phyloP scores from a whole-genome alignment of 2,329 filamentous ascomycete species.

The Cephalotrichum gorgonifer region DNA sequence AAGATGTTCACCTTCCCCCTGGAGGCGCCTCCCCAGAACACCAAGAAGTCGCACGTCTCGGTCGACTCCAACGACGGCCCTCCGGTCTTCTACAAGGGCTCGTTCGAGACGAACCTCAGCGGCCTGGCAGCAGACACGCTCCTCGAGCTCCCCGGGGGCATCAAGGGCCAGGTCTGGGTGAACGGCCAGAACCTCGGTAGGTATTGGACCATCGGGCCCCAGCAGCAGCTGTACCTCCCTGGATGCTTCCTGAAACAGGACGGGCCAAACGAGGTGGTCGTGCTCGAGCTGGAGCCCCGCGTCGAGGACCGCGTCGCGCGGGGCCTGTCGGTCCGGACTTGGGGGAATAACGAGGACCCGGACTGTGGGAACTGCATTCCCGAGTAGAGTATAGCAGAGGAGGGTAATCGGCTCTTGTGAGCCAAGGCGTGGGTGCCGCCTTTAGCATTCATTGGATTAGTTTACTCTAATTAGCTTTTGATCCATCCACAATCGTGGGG shows the following conservation, averaged over 20 bases:
- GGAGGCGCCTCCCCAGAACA: background rate
- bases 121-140: constrained; percentile 21
- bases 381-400: too few species aligned
- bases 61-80: constrained; percentile 1
- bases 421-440: too few species aligned
- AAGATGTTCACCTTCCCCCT: background rate
- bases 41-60: background rate
- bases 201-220: constrained; percentile 36
- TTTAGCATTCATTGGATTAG: too few species aligned
- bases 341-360: constrained; percentile 2
- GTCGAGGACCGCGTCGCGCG: background rate
- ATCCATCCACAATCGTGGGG: too few species aligned
- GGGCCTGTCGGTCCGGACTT: background rate
- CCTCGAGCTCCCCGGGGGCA: constrained; percentile 24
- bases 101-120: constrained; percentile 15
- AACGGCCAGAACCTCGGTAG: constrained; percentile 33
- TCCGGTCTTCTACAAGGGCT: constrained; percentile 13
- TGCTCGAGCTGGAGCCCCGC: constrained; percentile 31
- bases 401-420: too few species aligned
- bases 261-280: constrained; percentile 25
- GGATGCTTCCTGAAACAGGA: constrained; percentile 23
- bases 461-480: too few species aligned
- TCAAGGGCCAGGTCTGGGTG: constrained; percentile 35
- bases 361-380: background rate
- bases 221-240: constrained; percentile 35